Base-by-base conservation (phyloP, 2,329 filamentous ascomycete species). In the Cordyceps militaris region DNA sequence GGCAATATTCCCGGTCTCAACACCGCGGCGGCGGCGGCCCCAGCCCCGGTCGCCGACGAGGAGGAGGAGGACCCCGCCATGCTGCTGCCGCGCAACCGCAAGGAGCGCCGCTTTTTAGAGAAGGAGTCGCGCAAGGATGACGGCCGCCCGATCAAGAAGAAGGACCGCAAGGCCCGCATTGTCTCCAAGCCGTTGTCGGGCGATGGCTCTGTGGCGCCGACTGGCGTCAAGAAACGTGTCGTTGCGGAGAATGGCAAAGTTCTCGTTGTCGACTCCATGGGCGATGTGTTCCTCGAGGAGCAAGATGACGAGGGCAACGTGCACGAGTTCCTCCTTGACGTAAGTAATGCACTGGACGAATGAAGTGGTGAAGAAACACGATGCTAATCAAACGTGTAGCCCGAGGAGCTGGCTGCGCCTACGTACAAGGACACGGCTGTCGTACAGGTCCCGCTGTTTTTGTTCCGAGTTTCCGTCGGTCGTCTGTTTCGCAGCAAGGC, bases 191-290 rank as follows among this genome's bases (percentile, higher is more conserved):
- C 58, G 40, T 59, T 61, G 11, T 68, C 71, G 13, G 65, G 64
- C 48, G 66, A 84, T 64, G 81, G 82, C 0, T 77, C 81, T 61
- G 72, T 79, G 56, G 83, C 84, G 11, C 84, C 89, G 1, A 82
- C 85, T 38, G 91, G 92, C 21, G 80, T 87, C 34, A 90, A 90
- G 74, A 96, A 93, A 79, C 82, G 90, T 36, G 90, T 97, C 16
- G 84, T 92, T 26, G 93, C 92, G 2, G 88, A 96, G 77, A 99
- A 99, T 66, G 94, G 94, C 64, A 99, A 97, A 77, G 80, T 96
- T 1, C 78, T 99, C 38, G 87, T 99, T 57, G 94, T 99, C 4
- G 93, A 99, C 73, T 90, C 89, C 0, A 78, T 87, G 10, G 94
- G 94, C 28, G 91, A 97, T 65, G 94, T 99, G 13, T 99, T 90